Evolutionary conservation across 1,139 yeast species (phyloP).

Genomic region (Pichia sp.): DNA sequence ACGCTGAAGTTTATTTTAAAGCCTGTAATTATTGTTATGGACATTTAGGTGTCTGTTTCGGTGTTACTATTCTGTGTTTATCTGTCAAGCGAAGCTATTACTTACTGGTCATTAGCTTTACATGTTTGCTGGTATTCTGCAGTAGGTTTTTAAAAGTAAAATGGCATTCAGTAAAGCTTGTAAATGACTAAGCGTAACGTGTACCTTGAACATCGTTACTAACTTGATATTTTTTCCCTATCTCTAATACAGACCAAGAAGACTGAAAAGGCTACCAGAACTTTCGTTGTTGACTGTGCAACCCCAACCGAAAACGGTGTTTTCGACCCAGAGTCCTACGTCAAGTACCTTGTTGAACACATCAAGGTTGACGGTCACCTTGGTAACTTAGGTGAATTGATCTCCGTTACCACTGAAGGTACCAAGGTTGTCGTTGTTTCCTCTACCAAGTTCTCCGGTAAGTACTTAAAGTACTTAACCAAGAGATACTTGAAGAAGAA

Average conservation of each 20-base stretch:
- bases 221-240: slow-evolving; percentile 11
- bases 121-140: slow-evolving; percentile 9
- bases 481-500: slow-evolving; percentile 99
- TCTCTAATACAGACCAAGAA: slow-evolving; percentile 26
- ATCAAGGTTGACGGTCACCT: slow-evolving; percentile 96
- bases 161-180: slow-evolving; percentile 10
- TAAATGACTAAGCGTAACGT: slow-evolving; percentile 7
- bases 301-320: slow-evolving; percentile 98
- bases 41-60: not conserved
- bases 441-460: slow-evolving; percentile 96
- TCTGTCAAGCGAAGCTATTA: too few species aligned
- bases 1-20: slow-evolving; percentile 16
- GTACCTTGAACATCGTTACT: slow-evolving; percentile 19
- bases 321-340: slow-evolving; percentile 96
- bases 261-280: slow-evolving; percentile 55
- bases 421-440: slow-evolving; percentile 81
- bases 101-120: too few species aligned
- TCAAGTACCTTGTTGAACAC: slow-evolving; percentile 97
- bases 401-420: slow-evolving; percentile 82
- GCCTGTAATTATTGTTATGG: slow-evolving; percentile 11
- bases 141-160: slow-evolving; percentile 13
- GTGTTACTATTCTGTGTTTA: slow-evolving; percentile 12
- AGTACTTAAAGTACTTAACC: slow-evolving; percentile 98
- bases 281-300: slow-evolving; percentile 93
- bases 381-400: slow-evolving; percentile 95